Evolutionary conservation across 768 basidiomycete species (phyloP).

Genomic region (Mycena pura): DNA sequence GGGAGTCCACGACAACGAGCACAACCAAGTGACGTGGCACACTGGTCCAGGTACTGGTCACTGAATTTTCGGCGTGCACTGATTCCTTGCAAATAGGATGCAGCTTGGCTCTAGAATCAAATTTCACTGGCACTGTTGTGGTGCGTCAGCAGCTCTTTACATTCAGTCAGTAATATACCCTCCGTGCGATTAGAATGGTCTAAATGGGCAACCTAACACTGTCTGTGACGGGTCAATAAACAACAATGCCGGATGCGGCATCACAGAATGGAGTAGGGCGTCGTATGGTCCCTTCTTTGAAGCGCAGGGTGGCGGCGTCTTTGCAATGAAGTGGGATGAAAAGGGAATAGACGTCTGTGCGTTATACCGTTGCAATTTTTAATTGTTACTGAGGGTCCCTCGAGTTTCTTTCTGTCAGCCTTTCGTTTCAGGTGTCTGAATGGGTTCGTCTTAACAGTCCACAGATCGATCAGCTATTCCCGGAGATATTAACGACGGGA

Average conservation of each 20-base stretch:
- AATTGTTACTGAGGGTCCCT: slow-evolving; percentile 4
- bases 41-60: slow-evolving; percentile 59
- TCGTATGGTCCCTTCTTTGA: slow-evolving; percentile 89
- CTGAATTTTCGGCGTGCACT: not conserved
- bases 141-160: slow-evolving; percentile 44
- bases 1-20: slow-evolving; percentile 84
- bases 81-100: slow-evolving; percentile 52
- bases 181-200: slow-evolving; percentile 51
- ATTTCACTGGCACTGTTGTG: slow-evolving; percentile 69
- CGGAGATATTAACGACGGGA: slow-evolving; percentile 63
- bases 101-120: slow-evolving; percentile 55
- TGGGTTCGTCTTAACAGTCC: no score
- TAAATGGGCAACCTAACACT: slow-evolving; percentile 57
- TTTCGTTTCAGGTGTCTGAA: no score
- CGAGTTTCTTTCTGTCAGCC: slow-evolving; percentile 87
- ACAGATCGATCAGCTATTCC: slow-evolving; percentile 80
- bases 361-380: slow-evolving; percentile 35
- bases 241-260: slow-evolving; percentile 76
- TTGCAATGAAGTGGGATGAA: slow-evolving; percentile 90
- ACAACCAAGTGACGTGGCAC: slow-evolving; percentile 87
- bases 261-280: slow-evolving; percentile 79
- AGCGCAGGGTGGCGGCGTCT: slow-evolving; percentile 80
- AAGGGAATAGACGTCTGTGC: slow-evolving; percentile 76
- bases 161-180: not conserved
- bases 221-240: slow-evolving; percentile 60